phyloP scores from a whole-genome alignment of 2,329 filamentous ascomycete species.

The Cryphonectria carpinicola region DNA sequence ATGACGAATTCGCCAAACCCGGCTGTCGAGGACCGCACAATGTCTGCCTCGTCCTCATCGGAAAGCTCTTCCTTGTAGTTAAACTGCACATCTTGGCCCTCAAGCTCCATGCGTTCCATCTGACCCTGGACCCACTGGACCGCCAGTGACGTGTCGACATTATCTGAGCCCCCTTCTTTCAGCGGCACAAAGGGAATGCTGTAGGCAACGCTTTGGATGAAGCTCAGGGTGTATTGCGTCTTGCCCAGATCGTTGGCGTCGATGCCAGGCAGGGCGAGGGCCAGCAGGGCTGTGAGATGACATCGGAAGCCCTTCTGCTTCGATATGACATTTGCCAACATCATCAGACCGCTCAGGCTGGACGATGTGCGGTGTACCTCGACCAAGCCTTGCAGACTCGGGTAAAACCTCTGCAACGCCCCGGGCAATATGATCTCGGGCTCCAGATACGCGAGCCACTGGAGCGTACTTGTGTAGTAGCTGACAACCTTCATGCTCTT shows the following conservation, averaged over 20 bases:
- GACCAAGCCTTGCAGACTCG: conserved; percentile 92
- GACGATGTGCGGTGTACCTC: conserved; percentile 97
- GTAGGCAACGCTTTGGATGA: conserved; percentile 94
- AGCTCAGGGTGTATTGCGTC: conserved; percentile 90
- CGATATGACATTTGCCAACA: conserved; percentile 88
- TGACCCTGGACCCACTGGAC: conserved; percentile 93
- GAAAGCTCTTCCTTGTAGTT: conserved; percentile 82
- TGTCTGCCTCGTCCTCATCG: conserved; percentile 84
- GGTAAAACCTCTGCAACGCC: conserved; percentile 93
- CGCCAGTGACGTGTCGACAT: conserved; percentile 76
- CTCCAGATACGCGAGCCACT: conserved; percentile 87
- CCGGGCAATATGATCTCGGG: conserved; percentile 91
- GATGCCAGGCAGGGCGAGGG: conserved; percentile 89
- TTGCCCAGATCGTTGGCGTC: conserved; percentile 98
- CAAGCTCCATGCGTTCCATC: conserved; percentile 89
- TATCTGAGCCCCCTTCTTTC: conserved; percentile 66
- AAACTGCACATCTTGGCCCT: conserved; percentile 82
- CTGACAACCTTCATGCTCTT: conserved; percentile 92
- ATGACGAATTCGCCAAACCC: conserved; percentile 92
- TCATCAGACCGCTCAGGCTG: conserved; percentile 87
- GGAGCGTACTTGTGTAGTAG: conserved; percentile 87
- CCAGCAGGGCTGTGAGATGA: conserved; percentile 92
- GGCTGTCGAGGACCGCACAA: conserved; percentile 90
- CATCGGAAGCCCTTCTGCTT: conserved; percentile 95
- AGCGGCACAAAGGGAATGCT: conserved; percentile 91